Percentiles rank a stretch among this genome's conserved stretches.
These are phyloP conservation scores for Musa acuminata DNA, from an alignment of 176 grass and related monocot species.

Conservation along the genomic window DNA sequence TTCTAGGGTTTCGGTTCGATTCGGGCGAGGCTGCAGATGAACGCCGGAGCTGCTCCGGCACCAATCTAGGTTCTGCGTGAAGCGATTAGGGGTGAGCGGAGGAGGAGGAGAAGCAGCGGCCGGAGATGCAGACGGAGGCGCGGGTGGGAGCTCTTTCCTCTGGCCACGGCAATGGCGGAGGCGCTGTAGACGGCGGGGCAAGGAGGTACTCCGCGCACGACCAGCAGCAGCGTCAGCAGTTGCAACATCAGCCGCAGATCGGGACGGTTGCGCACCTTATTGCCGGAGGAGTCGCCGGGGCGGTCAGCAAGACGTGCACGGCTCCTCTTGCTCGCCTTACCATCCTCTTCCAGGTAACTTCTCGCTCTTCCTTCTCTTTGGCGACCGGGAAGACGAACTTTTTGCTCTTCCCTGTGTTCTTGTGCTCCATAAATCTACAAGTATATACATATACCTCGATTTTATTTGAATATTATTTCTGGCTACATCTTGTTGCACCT, in stretches of 20 bases:
- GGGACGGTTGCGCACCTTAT: conserved; percentile 62
- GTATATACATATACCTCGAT: not conserved
- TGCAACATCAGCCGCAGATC: conserved; percentile 58
- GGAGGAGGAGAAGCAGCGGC: not conserved
- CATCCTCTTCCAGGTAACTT: conserved; percentile 77
- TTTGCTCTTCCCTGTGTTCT: no score
- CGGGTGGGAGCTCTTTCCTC: conserved; percentile 41
- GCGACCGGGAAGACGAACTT: no score
- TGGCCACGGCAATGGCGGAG: conserved; percentile 18
- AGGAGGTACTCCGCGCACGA: conserved; percentile 26
- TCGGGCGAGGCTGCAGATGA: not conserved
- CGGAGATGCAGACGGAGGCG: conserved; percentile 59
- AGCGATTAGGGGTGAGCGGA: no score
- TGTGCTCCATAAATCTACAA: no score
- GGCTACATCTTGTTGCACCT: no score
- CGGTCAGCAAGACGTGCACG: conserved; percentile 96
- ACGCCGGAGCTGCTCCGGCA: conserved; percentile 8
- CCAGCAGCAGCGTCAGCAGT: conserved; percentile 32
- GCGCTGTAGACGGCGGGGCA: conserved; percentile 1
- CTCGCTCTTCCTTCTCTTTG: not conserved
- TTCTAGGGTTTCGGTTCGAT: not conserved
- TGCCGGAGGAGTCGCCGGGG: conserved; percentile 82
- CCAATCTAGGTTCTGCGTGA: not conserved
- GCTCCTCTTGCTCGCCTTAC: conserved; percentile 88
- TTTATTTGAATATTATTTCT: not conserved